Conservation (phyloP, 257 asterid species). For the Forsythia suspensa region DNA sequence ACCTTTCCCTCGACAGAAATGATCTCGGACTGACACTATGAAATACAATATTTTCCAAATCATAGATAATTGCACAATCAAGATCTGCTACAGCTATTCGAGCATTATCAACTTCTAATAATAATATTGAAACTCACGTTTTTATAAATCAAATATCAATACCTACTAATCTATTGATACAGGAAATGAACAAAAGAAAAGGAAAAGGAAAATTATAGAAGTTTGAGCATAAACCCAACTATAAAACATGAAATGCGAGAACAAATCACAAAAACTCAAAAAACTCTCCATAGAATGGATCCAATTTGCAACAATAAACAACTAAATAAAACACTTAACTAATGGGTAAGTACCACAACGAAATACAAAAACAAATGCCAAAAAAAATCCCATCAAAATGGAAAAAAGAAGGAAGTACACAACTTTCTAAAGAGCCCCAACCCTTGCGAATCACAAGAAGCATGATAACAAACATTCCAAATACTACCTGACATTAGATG, state of each 20-base stretch:
- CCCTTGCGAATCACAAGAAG: conserved; percentile 30
- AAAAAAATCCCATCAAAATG: not conserved
- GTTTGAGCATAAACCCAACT: not conserved
- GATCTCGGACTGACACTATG: no score
- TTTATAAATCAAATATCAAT: not conserved
- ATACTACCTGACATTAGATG: conserved; percentile 58
- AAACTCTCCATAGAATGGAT: not conserved
- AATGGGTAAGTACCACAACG: conserved; percentile 15
- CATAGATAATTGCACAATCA: not conserved
- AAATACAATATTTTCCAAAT: no score
- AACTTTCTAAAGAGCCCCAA: conserved; percentile 29
- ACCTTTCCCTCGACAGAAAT: no score
- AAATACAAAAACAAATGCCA: not conserved
- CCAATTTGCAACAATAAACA: not conserved
- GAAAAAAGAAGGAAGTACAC: conserved; percentile 25
- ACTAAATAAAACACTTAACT: not conserved
- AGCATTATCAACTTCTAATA: not conserved
- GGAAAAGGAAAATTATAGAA: not conserved
- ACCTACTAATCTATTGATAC: not conserved
- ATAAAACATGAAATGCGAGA: not conserved
- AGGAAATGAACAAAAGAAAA: not conserved
- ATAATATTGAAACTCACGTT: not conserved
- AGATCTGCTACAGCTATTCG: not conserved
- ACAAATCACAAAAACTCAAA: conserved; percentile 12
- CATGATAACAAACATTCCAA: not conserved